phyloP scores from a whole-genome alignment of 179 eudicot species.

The Nepenthes alata region DNA sequence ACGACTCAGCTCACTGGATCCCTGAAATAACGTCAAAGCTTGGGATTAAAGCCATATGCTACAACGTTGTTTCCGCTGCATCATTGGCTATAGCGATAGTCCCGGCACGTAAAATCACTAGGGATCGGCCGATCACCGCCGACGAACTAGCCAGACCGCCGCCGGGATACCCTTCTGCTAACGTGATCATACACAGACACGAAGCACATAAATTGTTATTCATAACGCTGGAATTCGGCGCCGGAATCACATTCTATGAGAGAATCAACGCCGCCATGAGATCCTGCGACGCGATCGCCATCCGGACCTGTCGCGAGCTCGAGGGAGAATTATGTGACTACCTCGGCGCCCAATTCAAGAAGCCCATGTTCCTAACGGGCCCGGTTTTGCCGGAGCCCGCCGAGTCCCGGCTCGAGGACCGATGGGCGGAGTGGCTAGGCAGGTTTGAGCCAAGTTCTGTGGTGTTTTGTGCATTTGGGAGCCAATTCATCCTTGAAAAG shows the following conservation, averaged over 20 bases:
- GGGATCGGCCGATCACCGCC: constrained; percentile 17
- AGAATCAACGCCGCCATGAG: constrained; percentile 25
- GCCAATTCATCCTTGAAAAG: constrained; percentile 47
- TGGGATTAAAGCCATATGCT: constrained; percentile 41
- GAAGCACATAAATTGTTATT: constrained; percentile 32
- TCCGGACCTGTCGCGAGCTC: constrained; percentile 51
- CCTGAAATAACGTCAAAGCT: constrained; percentile 31
- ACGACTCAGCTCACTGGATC: constrained; percentile 54
- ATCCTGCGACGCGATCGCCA: constrained; percentile 34
- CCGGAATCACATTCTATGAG: constrained; percentile 38
- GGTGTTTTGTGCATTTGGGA: constrained; percentile 60
- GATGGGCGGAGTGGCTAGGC: constrained; percentile 41
- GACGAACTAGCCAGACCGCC: constrained; percentile 41
- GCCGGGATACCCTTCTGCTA: constrained; percentile 48
- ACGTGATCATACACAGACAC: constrained; percentile 24
- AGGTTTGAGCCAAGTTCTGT: constrained; percentile 23
- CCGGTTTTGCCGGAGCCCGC: constrained; percentile 37
- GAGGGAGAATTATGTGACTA: constrained; percentile 55
- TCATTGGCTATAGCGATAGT: constrained; percentile 38
- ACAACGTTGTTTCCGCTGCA: constrained; percentile 54
- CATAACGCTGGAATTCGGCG: constrained; percentile 29
- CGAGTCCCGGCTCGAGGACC: background rate
- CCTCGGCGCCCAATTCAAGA: constrained; percentile 33
- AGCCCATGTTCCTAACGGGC: constrained; percentile 42
- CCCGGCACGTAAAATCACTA: constrained; percentile 23